phyloP scores from a whole-genome alignment of 2,329 filamentous ascomycete genomes.

The Pleomassaria siparia region DNA sequence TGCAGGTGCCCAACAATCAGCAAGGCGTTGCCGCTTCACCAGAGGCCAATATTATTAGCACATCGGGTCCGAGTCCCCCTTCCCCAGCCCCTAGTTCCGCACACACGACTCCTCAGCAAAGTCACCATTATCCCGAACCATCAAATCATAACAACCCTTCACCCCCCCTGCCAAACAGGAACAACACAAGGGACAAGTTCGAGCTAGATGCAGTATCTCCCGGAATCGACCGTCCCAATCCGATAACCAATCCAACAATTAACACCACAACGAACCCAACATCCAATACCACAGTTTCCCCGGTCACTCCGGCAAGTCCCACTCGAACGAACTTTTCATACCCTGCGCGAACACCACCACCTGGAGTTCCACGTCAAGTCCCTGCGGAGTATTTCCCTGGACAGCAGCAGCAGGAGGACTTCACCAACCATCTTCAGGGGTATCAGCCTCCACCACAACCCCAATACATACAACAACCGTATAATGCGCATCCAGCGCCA shows the following conservation, averaged over 20 bases:
- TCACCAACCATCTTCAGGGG: conserved; percentile 17
- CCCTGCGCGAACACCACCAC: conserved; percentile 33
- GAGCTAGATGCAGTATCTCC: conserved; percentile 38
- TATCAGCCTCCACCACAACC: conserved; percentile 14
- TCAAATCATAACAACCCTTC: conserved; percentile 18
- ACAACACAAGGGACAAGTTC: conserved; percentile 39
- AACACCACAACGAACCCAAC: no score
- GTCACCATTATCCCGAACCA: conserved; percentile 4
- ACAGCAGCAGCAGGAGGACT: conserved; percentile 10
- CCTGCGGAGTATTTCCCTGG: conserved; percentile 19
- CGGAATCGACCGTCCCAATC: conserved; percentile 35
- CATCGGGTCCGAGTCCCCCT: conserved; percentile 37
- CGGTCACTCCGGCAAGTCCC: conserved; percentile 31
- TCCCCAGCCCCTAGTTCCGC: conserved; percentile 24
- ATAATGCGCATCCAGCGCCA: conserved; percentile 18
- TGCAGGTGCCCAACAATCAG: conserved; percentile 28
- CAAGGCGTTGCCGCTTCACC: conserved; percentile 12
- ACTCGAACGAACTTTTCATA: conserved; percentile 39
- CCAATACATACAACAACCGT: conserved; percentile 13
- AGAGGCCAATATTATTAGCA: conserved; percentile 29
- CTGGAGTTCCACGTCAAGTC: conserved; percentile 34
- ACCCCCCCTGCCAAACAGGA: conserved; percentile 38
- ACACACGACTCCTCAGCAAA: conserved; percentile 8
- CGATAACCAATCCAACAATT: no score
- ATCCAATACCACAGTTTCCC: no score